phyloP scores from a whole-genome alignment of 805 yeast genomes.

The Hanseniaspora opuntiae region DNA sequence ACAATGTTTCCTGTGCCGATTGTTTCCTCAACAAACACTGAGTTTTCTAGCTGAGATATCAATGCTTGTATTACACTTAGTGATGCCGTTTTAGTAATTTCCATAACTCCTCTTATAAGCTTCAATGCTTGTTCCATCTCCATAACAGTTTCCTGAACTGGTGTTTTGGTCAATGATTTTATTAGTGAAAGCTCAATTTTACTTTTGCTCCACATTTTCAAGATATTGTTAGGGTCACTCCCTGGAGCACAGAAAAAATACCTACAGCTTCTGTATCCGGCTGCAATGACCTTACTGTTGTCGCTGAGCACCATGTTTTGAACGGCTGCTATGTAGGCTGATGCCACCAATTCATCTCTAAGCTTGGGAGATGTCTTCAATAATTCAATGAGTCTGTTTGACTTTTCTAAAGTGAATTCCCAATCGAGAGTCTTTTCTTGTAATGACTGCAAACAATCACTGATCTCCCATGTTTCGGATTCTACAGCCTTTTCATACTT shows the following conservation, averaged over 20 bases:
- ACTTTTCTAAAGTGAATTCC: conserved; percentile 32
- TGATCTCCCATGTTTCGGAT: conserved; percentile 25
- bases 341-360: conserved; percentile 48
- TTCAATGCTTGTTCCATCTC: conserved; percentile 73
- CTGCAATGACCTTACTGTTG: conserved; percentile 50
- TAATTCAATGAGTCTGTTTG: conserved; percentile 51
- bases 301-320: conserved; percentile 47
- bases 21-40: conserved; percentile 19
- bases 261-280: conserved; percentile 65
- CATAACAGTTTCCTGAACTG: conserved; percentile 32
- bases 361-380: conserved; percentile 46
- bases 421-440: conserved; percentile 20
- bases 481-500: background rate
- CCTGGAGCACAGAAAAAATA: conserved; percentile 38
- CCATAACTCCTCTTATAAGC: conserved; percentile 49
- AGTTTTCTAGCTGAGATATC: conserved; percentile 48
- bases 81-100: conserved; percentile 43
- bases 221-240: conserved; percentile 29
- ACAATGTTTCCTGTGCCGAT: background rate
- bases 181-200: conserved; percentile 53
- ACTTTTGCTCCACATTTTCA: conserved; percentile 38
- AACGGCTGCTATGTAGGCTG: conserved; percentile 43
- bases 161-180: conserved; percentile 41
- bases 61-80: conserved; percentile 56
- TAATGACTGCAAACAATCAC: conserved; percentile 25